Percentiles rank a stretch among this genome's conserved stretches.
Evolutionary conservation across 1,139 yeast genomes (phyloP).

Genomic region (Ogataea hybrid): DNA sequence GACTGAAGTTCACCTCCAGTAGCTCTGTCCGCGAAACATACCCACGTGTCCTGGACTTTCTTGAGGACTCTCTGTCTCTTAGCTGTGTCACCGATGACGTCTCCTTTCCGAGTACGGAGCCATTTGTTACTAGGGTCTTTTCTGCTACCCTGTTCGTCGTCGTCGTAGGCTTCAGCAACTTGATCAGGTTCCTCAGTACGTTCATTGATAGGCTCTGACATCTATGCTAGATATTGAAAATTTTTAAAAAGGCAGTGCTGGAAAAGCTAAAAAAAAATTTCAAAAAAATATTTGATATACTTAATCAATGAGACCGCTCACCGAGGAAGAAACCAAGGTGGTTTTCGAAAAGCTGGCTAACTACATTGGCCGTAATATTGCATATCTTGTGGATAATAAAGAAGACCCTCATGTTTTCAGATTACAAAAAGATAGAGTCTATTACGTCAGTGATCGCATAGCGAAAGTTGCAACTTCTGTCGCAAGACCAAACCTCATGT

Average conservation of each 20-base stretch:
- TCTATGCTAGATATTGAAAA: conserved; percentile 7
- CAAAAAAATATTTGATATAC: conserved; percentile 6
- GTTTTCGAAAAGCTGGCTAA: conserved; percentile 96
- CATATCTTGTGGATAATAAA: conserved; percentile 81
- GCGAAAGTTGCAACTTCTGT: conserved; percentile 90
- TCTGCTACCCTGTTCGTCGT: conserved; percentile 26
- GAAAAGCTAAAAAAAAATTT: conserved; percentile 4
- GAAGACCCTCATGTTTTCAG: conserved; percentile 94
- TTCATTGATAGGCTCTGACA: conserved; percentile 4
- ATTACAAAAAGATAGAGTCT: conserved; percentile 93
- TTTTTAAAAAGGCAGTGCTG: conserved; percentile 7
- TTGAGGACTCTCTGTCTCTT: conserved; percentile 37
- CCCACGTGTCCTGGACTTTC: conserved; percentile 50
- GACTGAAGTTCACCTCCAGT: neutral
- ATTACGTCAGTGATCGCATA: conserved; percentile 80
- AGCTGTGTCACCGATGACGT: conserved; percentile 34
- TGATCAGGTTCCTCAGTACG: conserved; percentile 11
- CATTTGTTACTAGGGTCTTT: conserved; percentile 46
- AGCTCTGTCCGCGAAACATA: conserved; percentile 35
- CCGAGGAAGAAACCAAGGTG: conserved; percentile 95
- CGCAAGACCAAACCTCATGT: conserved; percentile 85
- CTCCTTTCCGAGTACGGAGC: conserved; percentile 46
- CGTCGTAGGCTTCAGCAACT: conserved; percentile 18
- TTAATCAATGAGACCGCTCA: conserved; percentile 77
- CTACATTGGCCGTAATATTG: conserved; percentile 92